These are phyloP conservation scores for Dacryopinax primogenitus DNA, from an alignment of 768 basidiomycete genomes.

Conservation along the genomic window DNA sequence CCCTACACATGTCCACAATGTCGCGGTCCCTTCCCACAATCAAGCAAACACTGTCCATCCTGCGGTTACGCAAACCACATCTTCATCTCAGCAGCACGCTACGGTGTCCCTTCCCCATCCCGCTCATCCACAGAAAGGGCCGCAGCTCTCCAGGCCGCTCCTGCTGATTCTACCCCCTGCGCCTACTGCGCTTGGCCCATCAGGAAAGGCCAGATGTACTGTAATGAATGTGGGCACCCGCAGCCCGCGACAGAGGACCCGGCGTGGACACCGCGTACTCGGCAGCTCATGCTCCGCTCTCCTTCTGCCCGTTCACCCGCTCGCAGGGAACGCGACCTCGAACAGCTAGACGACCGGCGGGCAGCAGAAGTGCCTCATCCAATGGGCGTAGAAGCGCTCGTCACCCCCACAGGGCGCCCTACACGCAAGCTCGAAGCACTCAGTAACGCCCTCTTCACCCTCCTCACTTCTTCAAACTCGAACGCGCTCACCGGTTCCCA, in stretches of 20 bases:
- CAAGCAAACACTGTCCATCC: neutral
- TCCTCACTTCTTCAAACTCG: neutral
- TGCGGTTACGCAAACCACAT: conserved; percentile 7
- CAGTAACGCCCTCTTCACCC: neutral
- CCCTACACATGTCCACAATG: conserved; percentile 1
- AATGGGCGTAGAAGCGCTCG: conserved; percentile 4
- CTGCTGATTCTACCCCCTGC: neutral
- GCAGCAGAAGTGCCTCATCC: neutral
- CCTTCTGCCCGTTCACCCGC: neutral
- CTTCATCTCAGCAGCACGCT: neutral
- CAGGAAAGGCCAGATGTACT: neutral
- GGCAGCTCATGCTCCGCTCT: neutral
- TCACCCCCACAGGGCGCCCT: neutral
- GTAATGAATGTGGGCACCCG: neutral
- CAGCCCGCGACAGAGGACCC: neutral
- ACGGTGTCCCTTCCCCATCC: neutral
- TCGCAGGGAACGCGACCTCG: neutral
- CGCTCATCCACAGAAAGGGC: neutral
- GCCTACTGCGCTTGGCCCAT: neutral
- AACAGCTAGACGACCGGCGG: neutral
- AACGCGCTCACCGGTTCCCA: neutral
- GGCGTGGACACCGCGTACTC: neutral
- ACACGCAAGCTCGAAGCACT: neutral
- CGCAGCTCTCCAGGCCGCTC: neutral
- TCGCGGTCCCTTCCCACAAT: neutral